A percentile compares a stretch with the other conserved stretches of the same genome.
Evolutionary conservation across 2,329 filamentous ascomycete species (phyloP).

Genomic region (Orbilia quercus): DNA sequence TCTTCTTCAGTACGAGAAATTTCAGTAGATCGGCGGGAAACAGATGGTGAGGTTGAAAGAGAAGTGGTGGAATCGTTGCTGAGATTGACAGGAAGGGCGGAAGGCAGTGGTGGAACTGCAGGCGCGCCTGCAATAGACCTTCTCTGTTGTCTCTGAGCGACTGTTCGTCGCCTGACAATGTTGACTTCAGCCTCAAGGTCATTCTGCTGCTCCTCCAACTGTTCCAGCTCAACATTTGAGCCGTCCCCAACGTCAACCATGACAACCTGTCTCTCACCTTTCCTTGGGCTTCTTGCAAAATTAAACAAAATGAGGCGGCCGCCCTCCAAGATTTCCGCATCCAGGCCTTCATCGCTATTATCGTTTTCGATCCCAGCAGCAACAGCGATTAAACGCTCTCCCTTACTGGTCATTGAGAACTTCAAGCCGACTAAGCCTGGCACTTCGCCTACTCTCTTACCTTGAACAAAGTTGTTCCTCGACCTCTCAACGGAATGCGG

Average conservation of each 20-base stretch:
- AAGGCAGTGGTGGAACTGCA: slow-evolving; percentile 38
- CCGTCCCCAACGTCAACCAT: slow-evolving; percentile 79
- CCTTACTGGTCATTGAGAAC: slow-evolving; percentile 70
- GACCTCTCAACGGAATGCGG: slow-evolving; percentile 75
- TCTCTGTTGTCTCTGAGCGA: slow-evolving; percentile 68
- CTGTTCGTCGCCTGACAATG: slow-evolving; percentile 78
- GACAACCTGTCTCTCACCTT: slow-evolving; percentile 71
- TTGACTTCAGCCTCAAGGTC: slow-evolving; percentile 83
- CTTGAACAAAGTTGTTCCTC: slow-evolving; percentile 77
- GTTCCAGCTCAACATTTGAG: slow-evolving; percentile 69
- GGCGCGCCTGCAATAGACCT: slow-evolving; percentile 33
- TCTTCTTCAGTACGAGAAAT: slow-evolving; percentile 30
- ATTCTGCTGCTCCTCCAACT: slow-evolving; percentile 77
- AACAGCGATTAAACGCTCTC: slow-evolving; percentile 74
- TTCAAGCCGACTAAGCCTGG: slow-evolving; percentile 75
- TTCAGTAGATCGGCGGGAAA: slow-evolving; percentile 32
- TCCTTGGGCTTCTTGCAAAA: slow-evolving; percentile 72
- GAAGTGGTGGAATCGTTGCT: slow-evolving; percentile 31
- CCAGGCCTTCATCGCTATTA: slow-evolving; percentile 68
- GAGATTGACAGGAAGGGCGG: slow-evolving; percentile 9
- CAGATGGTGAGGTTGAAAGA: slow-evolving; percentile 16
- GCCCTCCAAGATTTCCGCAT: slow-evolving; percentile 80
- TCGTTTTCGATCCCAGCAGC: slow-evolving; percentile 73
- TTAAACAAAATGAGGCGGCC: slow-evolving; percentile 79
- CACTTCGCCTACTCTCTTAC: slow-evolving; percentile 73